Evolutionary conservation across 768 basidiomycete species (phyloP), one percentile per base, ranked within the genome.

Genomic region (button mushroom (Agaricus bisporus)): DNA sequence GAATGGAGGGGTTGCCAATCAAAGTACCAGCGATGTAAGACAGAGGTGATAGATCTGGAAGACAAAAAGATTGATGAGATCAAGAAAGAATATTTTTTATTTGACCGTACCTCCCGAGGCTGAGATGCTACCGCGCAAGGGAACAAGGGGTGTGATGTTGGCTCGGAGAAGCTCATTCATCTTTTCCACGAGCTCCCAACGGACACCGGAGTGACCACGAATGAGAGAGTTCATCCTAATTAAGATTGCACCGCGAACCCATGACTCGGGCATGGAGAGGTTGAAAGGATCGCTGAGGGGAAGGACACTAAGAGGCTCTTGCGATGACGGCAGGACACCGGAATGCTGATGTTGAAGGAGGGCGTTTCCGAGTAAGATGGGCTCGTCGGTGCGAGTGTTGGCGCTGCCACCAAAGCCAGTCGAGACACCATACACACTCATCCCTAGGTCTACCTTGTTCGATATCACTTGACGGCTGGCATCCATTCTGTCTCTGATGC

Each of bases 171-270:
- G 76, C 17, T 79, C 76, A 56, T 77, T 79, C 82, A 95, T 91
- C 62, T 83, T 83, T 65, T 88, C 76, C 54, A 94, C 79, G 47
- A 94, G 79, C 56, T 85, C 82, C 79, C 84, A 84, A 36, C 91
- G 80, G 11, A 95, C 82, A 32, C 88, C 92, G 18, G 89, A 91
- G 69, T 94, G 92, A 0, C 91, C 91, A 5, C 91, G 85, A 50
- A 91, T 83, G 41, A 95, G 80, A 4, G 89, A 91, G 68, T 94
- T 95, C 77, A 90, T 86, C 59, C 91, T 88, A 60, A 95, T 77
- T 9, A 91, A 69, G 61, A 94, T 91, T 1, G 91, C 89, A 11
- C 86, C 91, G 49, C 91, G 84, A 29, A 92, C 90, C 88, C 92
- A 92, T 2, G 88, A 73, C 55, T 88, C 85, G 4, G 91, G 91